Percentiles rank a stretch among this genome's conserved stretches.
Conservation (phyloP, 2,329 filamentous ascomycete genomes). For the Trichophyton schoenleinii region DNA sequence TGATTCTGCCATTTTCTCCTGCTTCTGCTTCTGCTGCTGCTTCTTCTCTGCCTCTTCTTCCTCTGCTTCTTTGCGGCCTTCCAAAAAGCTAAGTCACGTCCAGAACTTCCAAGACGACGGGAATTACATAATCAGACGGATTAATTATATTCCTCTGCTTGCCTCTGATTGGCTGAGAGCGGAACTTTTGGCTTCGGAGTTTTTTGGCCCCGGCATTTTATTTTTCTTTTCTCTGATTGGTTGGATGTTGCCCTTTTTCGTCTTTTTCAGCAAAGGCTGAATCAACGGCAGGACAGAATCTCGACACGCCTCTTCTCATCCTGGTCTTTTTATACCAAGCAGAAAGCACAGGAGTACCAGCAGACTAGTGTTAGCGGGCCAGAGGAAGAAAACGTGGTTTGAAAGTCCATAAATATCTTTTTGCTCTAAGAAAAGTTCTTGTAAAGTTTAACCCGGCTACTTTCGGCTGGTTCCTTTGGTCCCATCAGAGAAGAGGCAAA, state of each 20-base stretch:
- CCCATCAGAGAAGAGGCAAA: background rate
- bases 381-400: background rate
- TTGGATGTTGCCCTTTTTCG: background rate
- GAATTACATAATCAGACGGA: background rate
- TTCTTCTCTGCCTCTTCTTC: background rate
- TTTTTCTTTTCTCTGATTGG: background rate
- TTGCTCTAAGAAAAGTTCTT: background rate
- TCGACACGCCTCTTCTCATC: background rate
- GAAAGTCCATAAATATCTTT: background rate
- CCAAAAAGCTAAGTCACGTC: background rate
- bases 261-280: too few relatives aligned
- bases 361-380: background rate
- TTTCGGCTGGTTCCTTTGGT: background rate
- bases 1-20: conserved; percentile 20
- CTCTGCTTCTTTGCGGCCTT: background rate
- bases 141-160: background rate
- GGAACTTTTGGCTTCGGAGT: background rate
- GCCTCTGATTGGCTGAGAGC: background rate
- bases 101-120: background rate
- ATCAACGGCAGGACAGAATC: background rate
- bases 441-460: conserved; percentile 3
- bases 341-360: background rate
- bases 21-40: background rate
- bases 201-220: background rate
- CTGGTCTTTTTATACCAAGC: background rate